Conservation (phyloP, 2,329 filamentous ascomycete genomes). For the Diaporthe sp. region DNA sequence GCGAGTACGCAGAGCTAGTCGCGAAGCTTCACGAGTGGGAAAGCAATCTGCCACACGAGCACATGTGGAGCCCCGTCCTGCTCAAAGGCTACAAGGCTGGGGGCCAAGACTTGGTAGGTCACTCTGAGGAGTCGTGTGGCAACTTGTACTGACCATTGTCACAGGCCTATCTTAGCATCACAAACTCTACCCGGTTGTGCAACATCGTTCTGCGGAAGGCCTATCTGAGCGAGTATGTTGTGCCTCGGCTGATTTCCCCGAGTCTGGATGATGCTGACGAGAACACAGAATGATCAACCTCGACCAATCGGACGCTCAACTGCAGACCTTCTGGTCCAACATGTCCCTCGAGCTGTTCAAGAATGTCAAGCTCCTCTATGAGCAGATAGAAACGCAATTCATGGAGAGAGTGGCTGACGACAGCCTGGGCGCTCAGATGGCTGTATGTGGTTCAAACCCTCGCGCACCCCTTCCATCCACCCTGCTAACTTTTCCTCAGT, state of each 20-base stretch:
- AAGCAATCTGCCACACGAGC: conserved; percentile 55
- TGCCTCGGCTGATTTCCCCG: not conserved
- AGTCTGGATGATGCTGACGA: not conserved
- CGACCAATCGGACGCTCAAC: conserved; percentile 49
- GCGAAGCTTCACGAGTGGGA: conserved; percentile 60
- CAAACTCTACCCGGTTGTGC: conserved; percentile 65
- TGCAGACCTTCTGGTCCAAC: conserved; percentile 52
- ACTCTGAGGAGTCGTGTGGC: not conserved
- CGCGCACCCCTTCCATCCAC: too few species aligned
- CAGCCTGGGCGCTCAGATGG: conserved; percentile 64
- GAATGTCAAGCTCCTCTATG: conserved; percentile 58
- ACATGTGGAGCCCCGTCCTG: conserved; percentile 56
- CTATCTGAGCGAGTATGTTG: conserved; percentile 61
- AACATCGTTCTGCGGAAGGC: conserved; percentile 66
- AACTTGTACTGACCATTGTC: not conserved
- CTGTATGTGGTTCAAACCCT: conserved; percentile 45
- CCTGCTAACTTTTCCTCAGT: conserved; percentile 39
- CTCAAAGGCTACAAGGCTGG: conserved; percentile 58
- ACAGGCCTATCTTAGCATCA: conserved; percentile 65
- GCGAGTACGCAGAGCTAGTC: conserved; percentile 59
- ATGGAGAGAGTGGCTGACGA: conserved; percentile 56
- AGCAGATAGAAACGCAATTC: conserved; percentile 64
- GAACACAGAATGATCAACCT: conserved; percentile 54
- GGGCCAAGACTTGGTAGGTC: conserved; percentile 60
- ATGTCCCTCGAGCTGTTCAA: conserved; percentile 60